Percentiles rank a stretch among this genome's conserved stretches.
Conservation (phyloP, 225 moss, liverwort and hornwort genomes). For the Takakia lepidozioides region DNA sequence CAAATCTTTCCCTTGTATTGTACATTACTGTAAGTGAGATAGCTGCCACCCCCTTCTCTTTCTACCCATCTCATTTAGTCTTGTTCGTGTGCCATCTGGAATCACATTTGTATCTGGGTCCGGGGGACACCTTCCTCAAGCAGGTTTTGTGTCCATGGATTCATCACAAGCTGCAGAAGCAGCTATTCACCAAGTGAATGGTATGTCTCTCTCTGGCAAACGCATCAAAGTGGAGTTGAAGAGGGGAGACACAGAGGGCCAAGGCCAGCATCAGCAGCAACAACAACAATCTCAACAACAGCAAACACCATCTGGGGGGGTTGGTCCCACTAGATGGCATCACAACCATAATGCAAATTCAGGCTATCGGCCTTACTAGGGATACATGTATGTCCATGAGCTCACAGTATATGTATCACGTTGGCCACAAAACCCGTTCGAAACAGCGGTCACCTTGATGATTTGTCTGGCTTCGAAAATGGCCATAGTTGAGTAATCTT, state of each 20-base stretch:
- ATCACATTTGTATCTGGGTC: neutral
- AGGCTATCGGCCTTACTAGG: slow-evolving; percentile 39
- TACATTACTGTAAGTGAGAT: too few relatives aligned
- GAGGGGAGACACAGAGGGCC: slow-evolving; percentile 27
- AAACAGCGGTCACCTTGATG: too few relatives aligned
- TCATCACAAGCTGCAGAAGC: slow-evolving; percentile 52
- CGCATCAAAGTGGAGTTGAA: slow-evolving; percentile 60
- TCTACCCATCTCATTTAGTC: too few relatives aligned
- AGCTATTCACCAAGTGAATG: slow-evolving; percentile 52
- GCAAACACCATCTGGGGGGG: slow-evolving; percentile 24
- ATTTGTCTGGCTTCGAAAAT: too few relatives aligned
- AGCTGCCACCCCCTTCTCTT: too few relatives aligned
- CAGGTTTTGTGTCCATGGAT: slow-evolving; percentile 70
- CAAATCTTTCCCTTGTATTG: too few relatives aligned
- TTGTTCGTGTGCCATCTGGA: neutral
- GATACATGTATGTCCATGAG: too few relatives aligned
- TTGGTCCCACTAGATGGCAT: slow-evolving; percentile 39
- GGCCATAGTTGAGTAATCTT: too few relatives aligned
- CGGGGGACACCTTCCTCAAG: slow-evolving; percentile 16
- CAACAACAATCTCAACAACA: slow-evolving; percentile 30
- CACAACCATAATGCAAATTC: slow-evolving; percentile 23
- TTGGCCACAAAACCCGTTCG: too few relatives aligned
- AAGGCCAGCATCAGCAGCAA: slow-evolving; percentile 34
- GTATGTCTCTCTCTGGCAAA: slow-evolving; percentile 60
- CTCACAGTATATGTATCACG: too few relatives aligned